Evolutionary conservation across 108 stramenopile genomes (phyloP).

Genomic region (Seminavis robusta): DNA sequence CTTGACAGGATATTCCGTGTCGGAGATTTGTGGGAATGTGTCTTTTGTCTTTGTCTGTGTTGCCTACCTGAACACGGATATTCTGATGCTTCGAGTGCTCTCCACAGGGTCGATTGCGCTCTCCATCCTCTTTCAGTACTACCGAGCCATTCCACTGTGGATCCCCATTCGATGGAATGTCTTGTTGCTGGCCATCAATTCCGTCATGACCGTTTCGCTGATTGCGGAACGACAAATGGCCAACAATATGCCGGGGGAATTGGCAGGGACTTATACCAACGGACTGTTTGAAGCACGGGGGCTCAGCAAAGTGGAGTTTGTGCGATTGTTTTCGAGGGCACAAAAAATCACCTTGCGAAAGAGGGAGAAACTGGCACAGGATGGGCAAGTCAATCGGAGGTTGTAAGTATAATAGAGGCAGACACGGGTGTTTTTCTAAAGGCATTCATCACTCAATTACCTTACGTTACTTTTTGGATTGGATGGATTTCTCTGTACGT

Average conservation of each 20-base stretch:
- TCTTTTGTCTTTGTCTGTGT: slow-evolving; percentile 23
- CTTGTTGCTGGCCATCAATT: slow-evolving; percentile 29
- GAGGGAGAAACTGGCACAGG: too few relatives aligned
- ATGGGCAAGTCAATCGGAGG: too few relatives aligned
- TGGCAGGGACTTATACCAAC: slow-evolving; percentile 5
- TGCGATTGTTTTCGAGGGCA: too few relatives aligned
- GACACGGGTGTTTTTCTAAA: too few relatives aligned
- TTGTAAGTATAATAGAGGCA: too few relatives aligned
- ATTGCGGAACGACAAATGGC: slow-evolving; percentile 18
- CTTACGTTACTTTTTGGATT: too few relatives aligned
- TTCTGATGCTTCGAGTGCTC: slow-evolving; percentile 20
- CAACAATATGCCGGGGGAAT: slow-evolving; percentile 6
- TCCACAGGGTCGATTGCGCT: slow-evolving; percentile 24
- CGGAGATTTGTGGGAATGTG: slow-evolving; percentile 13
- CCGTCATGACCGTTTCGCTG: slow-evolving; percentile 18
- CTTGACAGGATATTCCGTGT: too few relatives aligned
- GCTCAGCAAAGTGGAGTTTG: slow-evolving; percentile 19
- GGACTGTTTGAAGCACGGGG: slow-evolving; percentile 18
- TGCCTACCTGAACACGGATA: slow-evolving; percentile 28
- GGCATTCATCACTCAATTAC: too few relatives aligned
- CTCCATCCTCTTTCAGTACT: slow-evolving; percentile 31
- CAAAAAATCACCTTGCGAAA: too few relatives aligned
- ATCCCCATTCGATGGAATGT: slow-evolving; percentile 47
- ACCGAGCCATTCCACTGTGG: slow-evolving; percentile 29
- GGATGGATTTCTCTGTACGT: too few relatives aligned